These are phyloP conservation scores for Ganoderma boninense DNA, from an alignment of 1,284 basidiomycete genomes.

Conservation along the genomic window DNA sequence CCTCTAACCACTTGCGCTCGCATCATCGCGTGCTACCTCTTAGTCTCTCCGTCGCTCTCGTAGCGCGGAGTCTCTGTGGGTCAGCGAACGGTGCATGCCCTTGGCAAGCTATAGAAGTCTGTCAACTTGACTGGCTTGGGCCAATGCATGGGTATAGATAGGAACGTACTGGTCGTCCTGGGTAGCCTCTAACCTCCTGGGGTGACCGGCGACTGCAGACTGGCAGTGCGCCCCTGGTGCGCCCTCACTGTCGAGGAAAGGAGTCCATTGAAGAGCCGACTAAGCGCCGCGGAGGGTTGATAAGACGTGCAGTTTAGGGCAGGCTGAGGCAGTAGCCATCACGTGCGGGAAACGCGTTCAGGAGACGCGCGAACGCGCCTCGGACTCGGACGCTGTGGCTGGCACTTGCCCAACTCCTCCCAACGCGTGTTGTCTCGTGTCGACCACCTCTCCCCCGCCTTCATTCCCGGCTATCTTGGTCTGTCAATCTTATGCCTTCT, in stretches of 20 bases:
- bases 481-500: conserved; percentile 15
- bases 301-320: conserved; percentile 25
- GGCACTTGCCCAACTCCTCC: neutral
- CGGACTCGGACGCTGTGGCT: neutral
- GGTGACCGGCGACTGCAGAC: conserved; percentile 10
- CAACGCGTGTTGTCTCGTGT: conserved; percentile 7
- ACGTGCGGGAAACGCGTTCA: conserved; percentile 18
- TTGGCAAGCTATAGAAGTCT: neutral
- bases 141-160: neutral
- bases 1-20: conserved; percentile 6
- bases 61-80: neutral
- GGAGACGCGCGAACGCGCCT: conserved; percentile 21
- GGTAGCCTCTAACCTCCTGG: conserved; percentile 11
- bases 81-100: neutral
- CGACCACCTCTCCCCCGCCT: conserved; percentile 4
- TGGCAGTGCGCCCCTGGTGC: conserved; percentile 6
- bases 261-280: conserved; percentile 30
- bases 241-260: conserved; percentile 10
- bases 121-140: too few species aligned
- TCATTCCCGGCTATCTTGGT: neutral
- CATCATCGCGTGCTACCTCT: conserved; percentile 9
- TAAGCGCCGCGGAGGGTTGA: conserved; percentile 1
- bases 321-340: conserved; percentile 7
- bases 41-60: neutral
- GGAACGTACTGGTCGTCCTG: conserved; percentile 7